phyloP scores from a whole-genome alignment of 352 stramenopile species.

The Thraustotheca clavata region DNA sequence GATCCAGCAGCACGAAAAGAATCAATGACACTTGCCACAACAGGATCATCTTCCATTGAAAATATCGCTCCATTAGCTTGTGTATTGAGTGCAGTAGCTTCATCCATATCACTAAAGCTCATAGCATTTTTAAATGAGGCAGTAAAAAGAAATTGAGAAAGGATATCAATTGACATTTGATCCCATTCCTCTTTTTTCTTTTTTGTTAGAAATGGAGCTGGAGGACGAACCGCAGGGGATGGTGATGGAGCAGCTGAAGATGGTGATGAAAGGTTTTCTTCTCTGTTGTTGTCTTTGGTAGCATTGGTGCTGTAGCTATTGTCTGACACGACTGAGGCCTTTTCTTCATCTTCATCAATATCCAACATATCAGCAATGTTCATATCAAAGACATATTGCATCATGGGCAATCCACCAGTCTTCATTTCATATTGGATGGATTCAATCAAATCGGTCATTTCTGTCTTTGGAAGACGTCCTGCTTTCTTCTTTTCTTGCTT shows the following conservation, averaged over 20 bases:
- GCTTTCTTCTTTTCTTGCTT: slow-evolving; percentile 28
- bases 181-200: slow-evolving; percentile 14
- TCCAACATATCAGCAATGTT: neutral
- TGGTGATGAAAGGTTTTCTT: neutral
- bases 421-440: slow-evolving; percentile 15
- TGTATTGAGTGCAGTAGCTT: slow-evolving; percentile 3
- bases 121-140: neutral
- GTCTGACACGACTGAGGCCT: neutral
- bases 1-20: slow-evolving; percentile 14
- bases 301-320: neutral
- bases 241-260: neutral
- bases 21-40: slow-evolving; percentile 13
- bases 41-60: slow-evolving; percentile 19
- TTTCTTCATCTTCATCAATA: neutral
- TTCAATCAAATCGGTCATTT: slow-evolving; percentile 12
- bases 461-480: slow-evolving; percentile 8
- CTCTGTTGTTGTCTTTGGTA: neutral
- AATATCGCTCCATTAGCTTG: neutral
- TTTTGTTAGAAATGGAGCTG: slow-evolving; percentile 14
- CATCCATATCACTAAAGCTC: slow-evolving; percentile 7
- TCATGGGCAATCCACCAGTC: neutral
- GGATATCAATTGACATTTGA: slow-evolving; percentile 7
- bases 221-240: neutral
- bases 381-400: neutral
- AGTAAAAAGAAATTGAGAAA: slow-evolving; percentile 12